Base-by-base conservation (phyloP, 805 yeast genomes). In the Starmerella etchellsii region DNA sequence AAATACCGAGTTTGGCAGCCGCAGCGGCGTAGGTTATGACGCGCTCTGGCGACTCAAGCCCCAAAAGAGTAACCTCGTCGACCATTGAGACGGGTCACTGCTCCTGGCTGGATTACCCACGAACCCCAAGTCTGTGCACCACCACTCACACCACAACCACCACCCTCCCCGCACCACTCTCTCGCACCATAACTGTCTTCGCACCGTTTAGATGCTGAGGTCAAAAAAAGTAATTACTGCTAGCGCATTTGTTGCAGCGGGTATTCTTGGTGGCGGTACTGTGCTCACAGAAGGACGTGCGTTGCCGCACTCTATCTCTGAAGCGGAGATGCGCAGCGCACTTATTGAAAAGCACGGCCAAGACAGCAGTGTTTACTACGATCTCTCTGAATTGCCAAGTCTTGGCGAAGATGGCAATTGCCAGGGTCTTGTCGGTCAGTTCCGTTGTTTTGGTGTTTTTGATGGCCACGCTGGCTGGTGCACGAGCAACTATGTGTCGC, bases 401-500 rank as follows among this genome's bases (percentile, higher is more conserved):
- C 32, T 45, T 4, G 51, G 49, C 23, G 51, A 47, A 28, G 51
- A 47, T 25, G 49, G 43, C 5, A 41, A 43, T 23, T 40, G 44
- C 23, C 43, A 38, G 76, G 95, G 79, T 77, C 80, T 70, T 81
- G 88, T 57, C 83, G 93, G 46, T 19, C 31, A 18, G 20, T 48
- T 31, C 40, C 40, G 34, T 2, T 84, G 88, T 56, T 88, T 91
- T 71, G 94, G 96, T 4, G 74, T 91, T 0, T 87, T 79, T 57
- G 98, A 88, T 60, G 98, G 98, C 5, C 98, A 88, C 61, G 81
- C 94, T 2, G 98, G 98, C 18, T 84, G 94, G 76, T 81, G 81
- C 49, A 85, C 97, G 1, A 76, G 88, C 43, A 71, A 81, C 16
- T 80, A 77, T 55, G 68, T 88, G 44, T 69, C 94, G 47, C 83